These are phyloP conservation scores for Penicillium pancosmium DNA, from an alignment of 495 filamentous ascomycete species.

Conservation along the genomic window DNA sequence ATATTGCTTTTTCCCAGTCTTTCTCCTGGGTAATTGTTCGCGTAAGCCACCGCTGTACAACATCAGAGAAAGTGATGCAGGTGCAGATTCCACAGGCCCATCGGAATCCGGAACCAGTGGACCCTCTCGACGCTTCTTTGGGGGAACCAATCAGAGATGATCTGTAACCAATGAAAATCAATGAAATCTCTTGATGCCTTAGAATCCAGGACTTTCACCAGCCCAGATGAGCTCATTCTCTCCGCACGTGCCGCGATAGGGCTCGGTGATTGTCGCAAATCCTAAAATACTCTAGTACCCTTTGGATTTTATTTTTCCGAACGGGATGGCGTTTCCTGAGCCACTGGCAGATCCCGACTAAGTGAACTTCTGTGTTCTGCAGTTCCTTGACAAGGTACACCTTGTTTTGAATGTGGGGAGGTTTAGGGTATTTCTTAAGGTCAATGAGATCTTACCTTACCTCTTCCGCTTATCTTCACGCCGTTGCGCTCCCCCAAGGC, in stretches of 20 bases:
- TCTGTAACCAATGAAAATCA: background rate
- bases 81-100: conserved; percentile 9
- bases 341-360: background rate
- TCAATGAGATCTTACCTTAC: background rate
- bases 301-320: background rate
- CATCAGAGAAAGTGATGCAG: background rate
- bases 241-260: conserved; percentile 22
- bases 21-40: background rate
- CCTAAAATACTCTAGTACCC: background rate
- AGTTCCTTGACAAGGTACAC: background rate
- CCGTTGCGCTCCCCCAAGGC: background rate
- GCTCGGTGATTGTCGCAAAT: conserved; percentile 27
- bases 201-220: conserved; percentile 6
- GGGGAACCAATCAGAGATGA: conserved; percentile 1
- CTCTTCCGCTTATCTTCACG: conserved; percentile 1
- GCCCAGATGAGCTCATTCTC: conserved; percentile 15
- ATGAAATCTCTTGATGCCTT: conserved; percentile 6
- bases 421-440: background rate
- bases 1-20: background rate
- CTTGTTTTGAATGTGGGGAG: background rate
- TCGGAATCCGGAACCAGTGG: conserved; percentile 18
- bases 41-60: background rate
- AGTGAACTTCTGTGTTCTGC: background rate
- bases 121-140: no score
- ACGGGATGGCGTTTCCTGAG: background rate